Evolutionary conservation across 2,329 filamentous ascomycete genomes (phyloP), one percentile per base, ranked within the genome.

Genomic region (Sarocladium brachiariae): DNA sequence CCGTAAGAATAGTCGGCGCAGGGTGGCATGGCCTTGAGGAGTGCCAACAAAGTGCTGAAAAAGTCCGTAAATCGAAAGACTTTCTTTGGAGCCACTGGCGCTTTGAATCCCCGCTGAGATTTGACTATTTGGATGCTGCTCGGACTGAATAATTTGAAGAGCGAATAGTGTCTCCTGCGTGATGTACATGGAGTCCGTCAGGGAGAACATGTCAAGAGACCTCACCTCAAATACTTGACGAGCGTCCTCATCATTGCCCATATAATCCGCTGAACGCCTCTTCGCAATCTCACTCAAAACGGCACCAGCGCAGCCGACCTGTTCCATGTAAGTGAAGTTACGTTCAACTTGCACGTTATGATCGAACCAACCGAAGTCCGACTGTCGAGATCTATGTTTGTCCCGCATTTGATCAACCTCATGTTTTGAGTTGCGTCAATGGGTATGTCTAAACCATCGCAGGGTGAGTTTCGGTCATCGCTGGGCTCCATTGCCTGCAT

Each of bases 251-350:
- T 86, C 81, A 24, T 79, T 77, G 2, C 82, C 78, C 2, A 85
- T 69, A 59, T 81, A 84, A 31, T 81, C 76, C 2, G 78, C 75
- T 34, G 82, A 78, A 27, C 59, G 59, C 30, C 62, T 60, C 49
- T 88, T 81, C 58, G 89, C 81, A 21, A 96, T 66, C 56, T 95
- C 88, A 4, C 79, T 77, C n/a, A 97, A 69, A 2, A 97, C 70
- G 23, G 91, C 91, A n/a, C 91, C 89, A 23, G 86, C 87, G 66
- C 93, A 97, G 2, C 89, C 87, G 45, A 95, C 73, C 71, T 83
- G 25, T n/a, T n/a, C n/a, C n/a, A n/a, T n/a, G n/a, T n/a, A n/a
- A n/a, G n/a, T n/a, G n/a, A n/a, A n/a, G n/a, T n/a, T n/a, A n/a
- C n/a, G n/a, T n/a, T n/a, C n/a, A n/a, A n/a, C n/a, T n/a, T n/a